Percentiles rank a stretch among this genome's conserved stretches.
These are phyloP conservation scores for Plasmodium fragile DNA, from an alignment of 169 alveolate species.

Conservation along the genomic window DNA sequence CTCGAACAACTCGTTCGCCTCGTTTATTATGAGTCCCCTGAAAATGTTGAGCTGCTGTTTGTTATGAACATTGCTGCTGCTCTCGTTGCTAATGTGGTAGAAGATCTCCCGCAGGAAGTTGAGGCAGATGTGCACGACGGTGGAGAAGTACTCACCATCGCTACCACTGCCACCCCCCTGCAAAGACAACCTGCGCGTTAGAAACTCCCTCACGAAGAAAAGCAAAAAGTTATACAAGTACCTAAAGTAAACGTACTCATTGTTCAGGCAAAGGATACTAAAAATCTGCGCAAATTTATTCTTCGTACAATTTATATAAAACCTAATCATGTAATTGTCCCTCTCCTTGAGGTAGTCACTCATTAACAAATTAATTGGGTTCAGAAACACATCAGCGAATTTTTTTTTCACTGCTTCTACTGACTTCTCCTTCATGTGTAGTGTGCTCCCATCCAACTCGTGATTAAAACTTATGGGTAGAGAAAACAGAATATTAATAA, in stretches of 20 bases:
- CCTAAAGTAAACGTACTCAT: slow-evolving; percentile 43
- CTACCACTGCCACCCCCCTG: not conserved
- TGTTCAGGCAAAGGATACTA: slow-evolving; percentile 39
- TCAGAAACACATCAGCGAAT: slow-evolving; percentile 1
- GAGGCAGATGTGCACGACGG: slow-evolving; percentile 43
- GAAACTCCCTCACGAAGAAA: slow-evolving; percentile 19
- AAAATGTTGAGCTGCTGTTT: slow-evolving; percentile 21
- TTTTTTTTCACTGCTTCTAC: slow-evolving; percentile 13
- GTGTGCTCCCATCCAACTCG: not conserved
- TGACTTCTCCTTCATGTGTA: slow-evolving; percentile 33
- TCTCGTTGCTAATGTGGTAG: slow-evolving; percentile 45
- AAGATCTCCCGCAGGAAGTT: slow-evolving; percentile 50
- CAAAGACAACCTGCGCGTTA: not conserved
- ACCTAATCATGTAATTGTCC: slow-evolving; percentile 17
- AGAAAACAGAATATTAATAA: slow-evolving; percentile 30
- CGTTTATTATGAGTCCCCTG: slow-evolving; percentile 18
- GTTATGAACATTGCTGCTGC: not conserved
- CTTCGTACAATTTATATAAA: slow-evolving; percentile 9
- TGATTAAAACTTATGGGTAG: slow-evolving; percentile 25
- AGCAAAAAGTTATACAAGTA: slow-evolving; percentile 25
- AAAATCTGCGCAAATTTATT: slow-evolving; percentile 61
- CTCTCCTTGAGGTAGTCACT: not conserved
- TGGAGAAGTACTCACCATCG: not conserved
- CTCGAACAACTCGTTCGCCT: slow-evolving; percentile 28
- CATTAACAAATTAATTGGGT: not conserved